These are phyloP conservation scores for Daldinia vernicosa DNA, from an alignment of 495 filamentous ascomycete species.

Conservation along the genomic window DNA sequence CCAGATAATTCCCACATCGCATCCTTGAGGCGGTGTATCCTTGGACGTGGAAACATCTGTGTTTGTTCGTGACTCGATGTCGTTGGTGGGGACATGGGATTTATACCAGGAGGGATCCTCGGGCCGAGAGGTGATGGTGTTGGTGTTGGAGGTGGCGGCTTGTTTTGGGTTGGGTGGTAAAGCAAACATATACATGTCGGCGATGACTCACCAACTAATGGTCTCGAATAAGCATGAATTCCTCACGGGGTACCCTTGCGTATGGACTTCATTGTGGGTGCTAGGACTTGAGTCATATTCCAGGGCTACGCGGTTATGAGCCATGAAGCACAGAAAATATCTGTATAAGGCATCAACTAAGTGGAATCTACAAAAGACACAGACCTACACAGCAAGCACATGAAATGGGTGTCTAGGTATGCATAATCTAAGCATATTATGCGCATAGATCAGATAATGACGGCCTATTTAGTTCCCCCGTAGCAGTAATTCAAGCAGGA, in stretches of 20 bases:
- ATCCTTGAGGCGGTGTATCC: background rate
- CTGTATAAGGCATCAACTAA: background rate
- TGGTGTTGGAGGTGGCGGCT: background rate
- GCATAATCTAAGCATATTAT: too few species aligned
- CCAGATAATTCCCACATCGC: background rate
- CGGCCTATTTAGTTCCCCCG: too few species aligned
- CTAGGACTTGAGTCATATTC: background rate
- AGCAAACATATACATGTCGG: background rate
- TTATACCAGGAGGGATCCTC: background rate
- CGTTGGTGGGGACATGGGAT: background rate
- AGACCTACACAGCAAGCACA: background rate
- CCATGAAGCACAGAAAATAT: background rate
- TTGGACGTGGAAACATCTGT: background rate
- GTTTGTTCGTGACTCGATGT: background rate
- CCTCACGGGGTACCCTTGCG: background rate
- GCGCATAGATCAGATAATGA: too few species aligned
- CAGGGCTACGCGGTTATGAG: background rate
- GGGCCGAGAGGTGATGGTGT: background rate
- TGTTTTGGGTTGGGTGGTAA: background rate
- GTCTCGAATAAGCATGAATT: background rate
- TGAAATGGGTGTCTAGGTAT: background rate
- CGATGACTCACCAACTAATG: background rate
- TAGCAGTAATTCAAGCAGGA: slow-evolving; percentile 44
- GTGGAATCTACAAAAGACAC: background rate
- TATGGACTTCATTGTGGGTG: background rate